Evolutionary conservation across 345 rosid genomes (phyloP).

Genomic region (Melastoma malabathricum): DNA sequence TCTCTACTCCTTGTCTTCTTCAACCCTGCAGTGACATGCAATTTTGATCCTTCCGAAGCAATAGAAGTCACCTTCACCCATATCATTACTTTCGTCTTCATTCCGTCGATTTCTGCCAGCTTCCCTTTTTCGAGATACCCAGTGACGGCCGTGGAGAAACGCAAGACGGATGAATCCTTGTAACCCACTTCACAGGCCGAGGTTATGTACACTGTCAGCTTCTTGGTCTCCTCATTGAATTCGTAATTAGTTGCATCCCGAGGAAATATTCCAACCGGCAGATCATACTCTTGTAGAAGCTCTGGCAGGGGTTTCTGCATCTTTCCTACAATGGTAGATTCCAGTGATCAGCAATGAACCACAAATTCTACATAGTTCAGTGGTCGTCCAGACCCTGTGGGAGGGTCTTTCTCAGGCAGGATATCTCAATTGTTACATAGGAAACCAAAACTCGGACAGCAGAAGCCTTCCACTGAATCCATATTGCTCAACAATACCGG

Average conservation of each 20-base stretch:
- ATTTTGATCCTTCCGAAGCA: slow-evolving; percentile 51
- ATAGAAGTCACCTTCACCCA: slow-evolving; percentile 31
- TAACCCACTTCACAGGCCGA: slow-evolving; percentile 19
- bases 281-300: slow-evolving; percentile 21
- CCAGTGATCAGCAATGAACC: not conserved
- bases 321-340: slow-evolving; percentile 12
- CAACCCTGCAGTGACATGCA: slow-evolving; percentile 74
- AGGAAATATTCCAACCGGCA: slow-evolving; percentile 24
- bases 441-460: too few species aligned
- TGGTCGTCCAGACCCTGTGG: too few species aligned
- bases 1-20: slow-evolving; percentile 62
- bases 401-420: too few species aligned
- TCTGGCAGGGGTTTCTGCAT: slow-evolving; percentile 17
- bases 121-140: slow-evolving; percentile 22
- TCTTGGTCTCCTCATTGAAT: slow-evolving; percentile 13
- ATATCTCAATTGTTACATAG: too few species aligned
- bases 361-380: too few species aligned
- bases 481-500: not conserved
- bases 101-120: slow-evolving; percentile 19
- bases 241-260: slow-evolving; percentile 23
- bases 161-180: slow-evolving; percentile 24
- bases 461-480: not conserved
- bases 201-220: slow-evolving; percentile 16
- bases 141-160: slow-evolving; percentile 17
- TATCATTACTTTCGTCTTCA: slow-evolving; percentile 29